Base-by-base conservation (phyloP, 1,284 basidiomycete genomes). In the Ustilago sp. region DNA sequence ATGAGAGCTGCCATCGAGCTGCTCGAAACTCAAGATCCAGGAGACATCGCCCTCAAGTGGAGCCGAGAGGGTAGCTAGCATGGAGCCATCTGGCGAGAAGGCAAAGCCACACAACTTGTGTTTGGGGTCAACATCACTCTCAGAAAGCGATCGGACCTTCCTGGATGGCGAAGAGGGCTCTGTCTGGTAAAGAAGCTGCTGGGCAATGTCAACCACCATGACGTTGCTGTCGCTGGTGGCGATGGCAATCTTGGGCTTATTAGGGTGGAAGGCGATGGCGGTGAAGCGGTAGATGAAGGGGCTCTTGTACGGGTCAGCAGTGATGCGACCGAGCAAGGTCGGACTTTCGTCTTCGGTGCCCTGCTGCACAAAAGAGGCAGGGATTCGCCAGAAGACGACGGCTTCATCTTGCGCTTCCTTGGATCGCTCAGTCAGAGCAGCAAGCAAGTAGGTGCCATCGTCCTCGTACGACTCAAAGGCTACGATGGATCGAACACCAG, bases 201-300 rank as follows among this genome's bases (percentile, higher is more conserved):
- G 53, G 23, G 39, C 51, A 17, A 67, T 38, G 11, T 72, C 69
- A 34, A 73, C 32, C 28, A 73, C 43, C 12, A 73, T 47, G 50
- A 73, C 57, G 28, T 63, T 54, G 48, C 43, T 64, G 50, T 67
- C 64, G 59, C 64, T 73, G 15, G 70, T 73, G 11, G 70, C 64
- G 53, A 73, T 60, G 28, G 70, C 70, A n/a, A 73, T 57, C 53
- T 45, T 73, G 5, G 65, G 60, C 36, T 63, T 5, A 35, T 51
- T 57, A 3, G 65, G 70, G 34, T 68, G 60, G 65, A 65, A 73
- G 12, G 54, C 57, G 28, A 73, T 63, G 31, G 65, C 61, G 15
- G 61, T 64, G 62, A 73, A 68, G 43, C 70, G 61, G 34, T 68
- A 55, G 8, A 58, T 43, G 39, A 63, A 63, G 0, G 63, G 56